Conservation (phyloP, 495 filamentous ascomycete species). For the Penicillium lagena region DNA sequence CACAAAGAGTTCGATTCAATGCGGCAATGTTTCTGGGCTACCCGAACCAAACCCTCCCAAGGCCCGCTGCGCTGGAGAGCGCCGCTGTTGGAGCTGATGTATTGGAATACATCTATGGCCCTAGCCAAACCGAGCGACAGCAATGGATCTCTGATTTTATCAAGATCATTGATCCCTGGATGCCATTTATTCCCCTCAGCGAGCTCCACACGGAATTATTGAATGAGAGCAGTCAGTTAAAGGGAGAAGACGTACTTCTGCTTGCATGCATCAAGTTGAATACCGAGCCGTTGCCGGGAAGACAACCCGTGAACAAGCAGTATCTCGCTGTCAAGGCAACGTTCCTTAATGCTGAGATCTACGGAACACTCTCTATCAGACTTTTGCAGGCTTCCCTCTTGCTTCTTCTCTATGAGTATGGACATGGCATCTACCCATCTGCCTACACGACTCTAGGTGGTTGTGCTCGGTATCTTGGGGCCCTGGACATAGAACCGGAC, state of each 20-base stretch:
- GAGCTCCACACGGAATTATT: neutral
- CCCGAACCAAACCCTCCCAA: neutral
- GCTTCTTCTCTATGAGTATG: slow-evolving; percentile 8
- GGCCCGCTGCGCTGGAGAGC: neutral
- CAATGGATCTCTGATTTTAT: neutral
- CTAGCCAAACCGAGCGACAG: neutral
- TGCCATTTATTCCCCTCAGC: slow-evolving; percentile 4
- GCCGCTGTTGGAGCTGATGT: neutral
- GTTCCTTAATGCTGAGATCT: slow-evolving; percentile 2
- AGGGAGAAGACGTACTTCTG: slow-evolving; percentile 1
- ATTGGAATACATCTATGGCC: neutral
- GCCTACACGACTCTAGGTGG: slow-evolving; percentile 6
- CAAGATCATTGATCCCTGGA: neutral
- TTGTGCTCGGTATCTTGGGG: slow-evolving; percentile 5
- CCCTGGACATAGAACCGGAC: neutral
- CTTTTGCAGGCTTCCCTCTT: slow-evolving; percentile 6
- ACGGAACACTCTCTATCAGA: slow-evolving; percentile 4
- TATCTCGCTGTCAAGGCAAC: slow-evolving; percentile 5
- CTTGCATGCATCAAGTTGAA: slow-evolving; percentile 7
- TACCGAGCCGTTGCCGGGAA: neutral
- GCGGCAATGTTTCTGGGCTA: slow-evolving; percentile 6
- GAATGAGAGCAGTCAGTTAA: neutral
- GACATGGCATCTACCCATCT: slow-evolving; percentile 9
- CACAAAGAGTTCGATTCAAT: neutral
- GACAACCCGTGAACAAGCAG: neutral